phyloP scores from a whole-genome alignment of 2,329 filamentous ascomycete genomes.

The Fusarium fracticaudum region DNA sequence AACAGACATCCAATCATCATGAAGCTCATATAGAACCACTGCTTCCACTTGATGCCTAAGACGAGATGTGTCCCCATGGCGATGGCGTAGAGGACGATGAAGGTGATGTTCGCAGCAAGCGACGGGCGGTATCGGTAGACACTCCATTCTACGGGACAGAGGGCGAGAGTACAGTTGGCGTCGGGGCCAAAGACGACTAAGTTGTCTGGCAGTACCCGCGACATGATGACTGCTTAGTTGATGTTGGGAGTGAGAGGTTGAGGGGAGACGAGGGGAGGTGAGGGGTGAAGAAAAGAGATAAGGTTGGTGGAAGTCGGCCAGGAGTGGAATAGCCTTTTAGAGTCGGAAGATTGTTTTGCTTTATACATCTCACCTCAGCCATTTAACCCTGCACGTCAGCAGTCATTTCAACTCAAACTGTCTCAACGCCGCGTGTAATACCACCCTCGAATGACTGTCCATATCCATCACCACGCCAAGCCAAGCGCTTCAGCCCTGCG shows the following conservation, averaged over 20 bases:
- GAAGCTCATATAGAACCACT: constrained; percentile 55
- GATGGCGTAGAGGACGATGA: constrained; percentile 57
- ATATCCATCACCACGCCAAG: not conserved
- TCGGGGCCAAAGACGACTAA: constrained; percentile 54
- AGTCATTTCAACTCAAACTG: not conserved
- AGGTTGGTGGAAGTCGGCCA: not conserved
- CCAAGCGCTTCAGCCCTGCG: constrained; percentile 27
- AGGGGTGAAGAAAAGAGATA: not conserved
- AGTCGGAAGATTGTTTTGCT: not conserved
- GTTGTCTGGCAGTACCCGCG: constrained; percentile 9
- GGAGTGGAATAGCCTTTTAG: not conserved
- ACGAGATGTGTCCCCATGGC: constrained; percentile 55
- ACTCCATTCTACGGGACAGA: constrained; percentile 57
- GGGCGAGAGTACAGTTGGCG: constrained; percentile 60
- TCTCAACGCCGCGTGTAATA: not conserved
- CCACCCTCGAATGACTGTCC: not conserved
- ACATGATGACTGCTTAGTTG: constrained; percentile 22
- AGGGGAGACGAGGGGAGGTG: no score
- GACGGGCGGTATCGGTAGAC: constrained; percentile 59
- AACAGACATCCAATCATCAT: constrained; percentile 64
- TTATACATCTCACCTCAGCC: not conserved
- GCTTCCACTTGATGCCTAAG: constrained; percentile 54
- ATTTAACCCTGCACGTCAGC: not conserved
- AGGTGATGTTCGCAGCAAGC: constrained; percentile 53
- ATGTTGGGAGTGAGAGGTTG: not conserved